These are phyloP conservation scores for Dactylonectria estremocensis DNA, from an alignment of 2,329 filamentous ascomycete species.

Conservation along the genomic window DNA sequence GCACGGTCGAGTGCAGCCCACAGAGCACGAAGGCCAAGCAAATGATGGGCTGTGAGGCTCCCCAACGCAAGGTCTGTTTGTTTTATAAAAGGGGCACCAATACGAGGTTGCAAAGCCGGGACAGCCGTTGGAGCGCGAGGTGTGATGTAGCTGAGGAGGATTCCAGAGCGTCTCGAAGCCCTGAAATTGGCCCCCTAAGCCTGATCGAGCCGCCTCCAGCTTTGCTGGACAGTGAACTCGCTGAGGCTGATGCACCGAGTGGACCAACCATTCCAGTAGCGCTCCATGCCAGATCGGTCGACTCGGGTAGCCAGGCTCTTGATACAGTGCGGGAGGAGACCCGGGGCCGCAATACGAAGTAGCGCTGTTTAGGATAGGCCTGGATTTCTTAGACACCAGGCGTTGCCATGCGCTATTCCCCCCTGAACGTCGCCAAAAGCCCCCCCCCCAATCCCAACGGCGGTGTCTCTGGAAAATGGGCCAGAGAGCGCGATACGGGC, in stretches of 20 bases:
- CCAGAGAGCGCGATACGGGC: background rate
- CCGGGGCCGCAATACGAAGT: constrained; percentile 25
- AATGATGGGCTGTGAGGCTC: background rate
- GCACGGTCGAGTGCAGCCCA: background rate
- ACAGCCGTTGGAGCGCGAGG: background rate
- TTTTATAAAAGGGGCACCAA: constrained; percentile 4
- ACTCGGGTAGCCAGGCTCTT: constrained; percentile 25
- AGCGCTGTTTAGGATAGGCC: background rate
- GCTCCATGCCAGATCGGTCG: constrained; percentile 33
- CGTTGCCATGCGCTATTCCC: background rate
- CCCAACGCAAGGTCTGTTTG: background rate
- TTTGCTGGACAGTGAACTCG: constrained; percentile 16
- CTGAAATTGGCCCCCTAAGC: constrained; percentile 35
- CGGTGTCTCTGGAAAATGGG: background rate
- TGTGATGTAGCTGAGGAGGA: background rate
- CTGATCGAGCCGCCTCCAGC: constrained; percentile 21
- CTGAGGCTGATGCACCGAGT: constrained; percentile 32
- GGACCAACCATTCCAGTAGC: constrained; percentile 40
- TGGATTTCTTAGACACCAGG: constrained; percentile 3
- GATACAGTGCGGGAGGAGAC: constrained; percentile 22
- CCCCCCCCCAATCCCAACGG: background rate
- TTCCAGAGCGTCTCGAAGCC: constrained; percentile 27
- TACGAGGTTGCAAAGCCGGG: constrained; percentile 11
- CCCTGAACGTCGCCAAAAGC: background rate
- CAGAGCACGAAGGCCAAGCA: background rate